A percentile compares a stretch with the other conserved stretches of the same genome.
Conservation (phyloP, 2,329 filamentous ascomycete genomes). For the Aspergillus jensenii region DNA sequence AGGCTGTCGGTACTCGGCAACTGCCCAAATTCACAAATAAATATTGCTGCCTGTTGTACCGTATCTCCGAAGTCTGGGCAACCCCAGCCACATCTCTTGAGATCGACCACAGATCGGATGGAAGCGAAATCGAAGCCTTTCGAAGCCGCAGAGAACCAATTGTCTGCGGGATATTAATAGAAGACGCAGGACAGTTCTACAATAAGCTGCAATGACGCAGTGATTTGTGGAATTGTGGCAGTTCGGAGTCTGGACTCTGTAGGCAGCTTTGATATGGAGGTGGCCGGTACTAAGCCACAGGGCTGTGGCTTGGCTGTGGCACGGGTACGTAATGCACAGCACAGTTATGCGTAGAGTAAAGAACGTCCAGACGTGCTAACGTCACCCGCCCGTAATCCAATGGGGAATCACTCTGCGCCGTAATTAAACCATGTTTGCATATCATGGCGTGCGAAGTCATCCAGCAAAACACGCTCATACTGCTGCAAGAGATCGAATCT, state of each 20-base stretch:
- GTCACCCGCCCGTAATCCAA: constrained; percentile 2
- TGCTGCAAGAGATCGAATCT: not conserved
- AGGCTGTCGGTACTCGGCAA: constrained; percentile 5
- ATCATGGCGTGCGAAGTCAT: not conserved
- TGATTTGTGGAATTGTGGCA: not conserved
- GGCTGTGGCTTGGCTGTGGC: not conserved
- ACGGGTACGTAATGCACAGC: not conserved
- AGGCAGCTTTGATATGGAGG: not conserved
- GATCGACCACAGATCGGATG: not conserved
- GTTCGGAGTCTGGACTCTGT: not conserved
- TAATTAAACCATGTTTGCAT: not conserved
- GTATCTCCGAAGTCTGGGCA: not conserved
- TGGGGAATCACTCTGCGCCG: not conserved
- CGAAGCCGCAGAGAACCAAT: not conserved
- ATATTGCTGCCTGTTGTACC: constrained; percentile 5
- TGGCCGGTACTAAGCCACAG: not conserved
- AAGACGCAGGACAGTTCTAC: not conserved
- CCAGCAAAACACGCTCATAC: not conserved
- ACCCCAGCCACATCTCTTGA: not conserved
- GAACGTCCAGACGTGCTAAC: not conserved
- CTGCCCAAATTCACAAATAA: not conserved
- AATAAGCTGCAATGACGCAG: not conserved
- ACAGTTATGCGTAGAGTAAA: not conserved
- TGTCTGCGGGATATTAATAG: not conserved
- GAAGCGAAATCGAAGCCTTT: constrained; percentile 1